Conservation (phyloP, 345 rosid genomes). For the Nasturtium officinale region DNA sequence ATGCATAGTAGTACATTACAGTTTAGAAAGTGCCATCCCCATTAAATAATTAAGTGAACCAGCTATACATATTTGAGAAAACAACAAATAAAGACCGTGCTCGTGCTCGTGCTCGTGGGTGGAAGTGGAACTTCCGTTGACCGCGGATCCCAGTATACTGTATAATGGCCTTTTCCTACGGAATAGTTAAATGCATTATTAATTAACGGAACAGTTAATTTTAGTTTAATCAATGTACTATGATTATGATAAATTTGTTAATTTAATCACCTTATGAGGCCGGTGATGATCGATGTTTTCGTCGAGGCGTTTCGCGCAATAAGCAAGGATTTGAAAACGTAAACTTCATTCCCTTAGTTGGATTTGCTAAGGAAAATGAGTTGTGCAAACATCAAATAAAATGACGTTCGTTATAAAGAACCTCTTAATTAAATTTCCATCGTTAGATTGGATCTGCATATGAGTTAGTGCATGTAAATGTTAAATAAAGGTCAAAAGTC, state of each 20-base stretch:
- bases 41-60: conserved; percentile 10
- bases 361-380: conserved; percentile 4
- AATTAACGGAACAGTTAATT: conserved; percentile 17
- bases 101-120: too few relatives aligned
- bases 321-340: neutral
- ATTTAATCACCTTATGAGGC: conserved; percentile 26
- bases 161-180: conserved; percentile 34
- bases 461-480: conserved; percentile 37
- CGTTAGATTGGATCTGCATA: conserved; percentile 37
- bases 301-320: conserved; percentile 21
- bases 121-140: conserved; percentile 47
- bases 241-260: conserved; percentile 23
- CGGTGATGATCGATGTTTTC: conserved; percentile 40
- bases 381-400: neutral
- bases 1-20: neutral
- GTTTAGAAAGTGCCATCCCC: neutral
- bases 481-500: conserved; percentile 20
- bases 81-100: conserved; percentile 25
- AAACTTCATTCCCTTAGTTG: too few relatives aligned
- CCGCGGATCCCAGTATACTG: conserved; percentile 45
- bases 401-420: neutral
- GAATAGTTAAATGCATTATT: conserved; percentile 26
- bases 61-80: conserved; percentile 20
- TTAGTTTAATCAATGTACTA: conserved; percentile 29
- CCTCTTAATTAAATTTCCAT: neutral